Evolutionary conservation across 139 green algal species (phyloP).

Genomic region (Haematococcus lacustris): DNA sequence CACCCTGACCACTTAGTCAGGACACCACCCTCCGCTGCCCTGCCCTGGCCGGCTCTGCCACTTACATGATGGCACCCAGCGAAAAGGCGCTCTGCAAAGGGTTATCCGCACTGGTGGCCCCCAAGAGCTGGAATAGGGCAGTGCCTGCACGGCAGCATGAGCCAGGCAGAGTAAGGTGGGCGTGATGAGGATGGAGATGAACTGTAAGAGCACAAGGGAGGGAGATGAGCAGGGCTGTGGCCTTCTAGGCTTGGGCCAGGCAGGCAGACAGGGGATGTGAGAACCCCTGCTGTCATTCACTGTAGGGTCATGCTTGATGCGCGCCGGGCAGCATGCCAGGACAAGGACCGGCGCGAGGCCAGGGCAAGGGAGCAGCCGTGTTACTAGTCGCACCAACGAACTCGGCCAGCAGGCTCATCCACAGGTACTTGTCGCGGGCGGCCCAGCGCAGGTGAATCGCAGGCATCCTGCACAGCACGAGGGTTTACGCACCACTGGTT

Average conservation of each 20-base stretch:
- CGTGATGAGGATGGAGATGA: not conserved
- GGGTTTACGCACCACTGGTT: too few species aligned
- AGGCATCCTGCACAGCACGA: slow-evolving; percentile 4
- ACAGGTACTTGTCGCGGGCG: slow-evolving; percentile 7
- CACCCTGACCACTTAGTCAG: not conserved
- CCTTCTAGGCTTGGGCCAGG: not conserved
- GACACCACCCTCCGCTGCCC: too few species aligned
- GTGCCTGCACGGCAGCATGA: not conserved
- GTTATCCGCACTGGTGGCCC: not conserved
- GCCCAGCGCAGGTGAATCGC: slow-evolving; percentile 13
- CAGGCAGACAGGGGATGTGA: not conserved
- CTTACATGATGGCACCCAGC: slow-evolving; percentile 21
- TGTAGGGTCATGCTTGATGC: not conserved
- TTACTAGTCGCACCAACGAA: slow-evolving; percentile 22
- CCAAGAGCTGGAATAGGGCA: slow-evolving; percentile 27
- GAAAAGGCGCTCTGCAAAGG: slow-evolving; percentile 16
- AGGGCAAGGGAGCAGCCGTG: too few species aligned
- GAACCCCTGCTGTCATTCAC: not conserved
- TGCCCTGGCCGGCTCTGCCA: too few species aligned
- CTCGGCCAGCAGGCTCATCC: slow-evolving; percentile 20
- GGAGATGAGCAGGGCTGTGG: not conserved
- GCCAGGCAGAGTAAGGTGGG: not conserved
- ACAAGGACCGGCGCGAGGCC: too few species aligned
- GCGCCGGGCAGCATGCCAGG: too few species aligned
- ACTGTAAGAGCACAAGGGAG: not conserved